Evolutionary conservation across 1,284 basidiomycete genomes (phyloP), one percentile per base, ranked within the genome.

Genomic region (Neonothopanus nambi): DNA sequence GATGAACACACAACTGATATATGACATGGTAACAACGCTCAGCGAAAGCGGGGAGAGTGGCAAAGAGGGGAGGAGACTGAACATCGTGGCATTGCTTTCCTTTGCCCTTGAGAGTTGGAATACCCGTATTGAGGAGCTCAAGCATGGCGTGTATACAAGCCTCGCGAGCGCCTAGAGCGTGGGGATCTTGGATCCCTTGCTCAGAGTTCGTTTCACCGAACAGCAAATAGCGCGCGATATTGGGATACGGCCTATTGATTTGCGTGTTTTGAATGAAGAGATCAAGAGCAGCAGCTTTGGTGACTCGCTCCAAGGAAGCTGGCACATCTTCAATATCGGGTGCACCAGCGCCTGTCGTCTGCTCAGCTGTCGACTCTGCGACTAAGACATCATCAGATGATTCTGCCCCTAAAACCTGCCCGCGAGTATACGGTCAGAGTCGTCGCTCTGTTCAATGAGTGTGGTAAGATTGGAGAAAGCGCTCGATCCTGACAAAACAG

Each of bases 181-280:
- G 82, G 0, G 89, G 88, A 63, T 90, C 89, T 64, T 89, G 84
- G 40, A 91, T 85, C 56, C 79, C 80, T 57, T 79, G 76, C 43
- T 82, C 76, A 41, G 70, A 70, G 35, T 74, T 73, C 40, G 72
- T 70, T 2, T 77, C 70, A 1, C 87, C 91, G 65, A 95, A 92
- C 5, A 99, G 80, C 8, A 99, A 74, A 68, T 94, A 91, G 72
- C 98, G 94, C 0, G 91, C 90, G 33, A 98, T 67, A 63, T 96
- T 98, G 13, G 95, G 93, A 54, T 87, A 91, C 0, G 85, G 70
- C 9, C 80, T 70, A 41, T 77, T 78, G 0, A 71, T 67, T n/a
- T 81, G 72, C 0, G 95, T 95, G 57, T 90, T 91, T 51, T 84
- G 83, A 39, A 94, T 82, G 54, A 99, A 76, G 9, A 99, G 76